Evolutionary conservation across 176 grass and related monocot species (phyloP).

Genomic region (Aegilops speltoides): DNA sequence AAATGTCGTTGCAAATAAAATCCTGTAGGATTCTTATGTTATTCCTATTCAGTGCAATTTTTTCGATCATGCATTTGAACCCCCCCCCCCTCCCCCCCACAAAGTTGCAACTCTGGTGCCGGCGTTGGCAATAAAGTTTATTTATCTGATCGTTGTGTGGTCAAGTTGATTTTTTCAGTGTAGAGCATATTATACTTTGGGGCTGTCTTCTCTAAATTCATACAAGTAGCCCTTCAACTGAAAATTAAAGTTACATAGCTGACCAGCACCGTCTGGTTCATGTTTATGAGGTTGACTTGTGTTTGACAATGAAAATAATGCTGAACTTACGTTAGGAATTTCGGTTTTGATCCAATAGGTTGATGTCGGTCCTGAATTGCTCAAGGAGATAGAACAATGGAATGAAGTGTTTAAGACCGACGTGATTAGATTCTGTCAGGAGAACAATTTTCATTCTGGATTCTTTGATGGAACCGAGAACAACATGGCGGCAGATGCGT

Average conservation of each 20-base stretch:
- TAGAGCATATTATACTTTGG: not conserved
- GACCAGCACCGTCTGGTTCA: not conserved
- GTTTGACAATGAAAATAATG: not conserved
- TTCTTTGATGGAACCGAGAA: slow-evolving; percentile 89
- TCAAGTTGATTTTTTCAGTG: not conserved
- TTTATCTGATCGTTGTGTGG: not conserved
- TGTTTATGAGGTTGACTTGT: not conserved
- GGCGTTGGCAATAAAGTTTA: not conserved
- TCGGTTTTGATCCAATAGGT: slow-evolving; percentile 44
- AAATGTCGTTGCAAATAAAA: too few species aligned
- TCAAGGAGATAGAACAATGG: slow-evolving; percentile 89
- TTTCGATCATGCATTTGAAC: not conserved
- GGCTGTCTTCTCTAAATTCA: not conserved
- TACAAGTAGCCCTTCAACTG: not conserved
- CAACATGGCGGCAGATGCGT: slow-evolving; percentile 88
- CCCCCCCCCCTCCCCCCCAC: too few species aligned
- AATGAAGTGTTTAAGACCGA: slow-evolving; percentile 68
- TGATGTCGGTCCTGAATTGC: slow-evolving; percentile 67
- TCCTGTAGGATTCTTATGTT: too few species aligned
- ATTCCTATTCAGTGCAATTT: not conserved
- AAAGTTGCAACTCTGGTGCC: not conserved
- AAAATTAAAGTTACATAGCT: slow-evolving; percentile 8
- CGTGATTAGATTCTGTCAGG: slow-evolving; percentile 88
- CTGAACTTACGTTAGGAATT: not conserved
- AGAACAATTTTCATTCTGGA: slow-evolving; percentile 89